Base-by-base conservation (phyloP, 345 rosid genomes). In the Bruguiera sexangula region DNA sequence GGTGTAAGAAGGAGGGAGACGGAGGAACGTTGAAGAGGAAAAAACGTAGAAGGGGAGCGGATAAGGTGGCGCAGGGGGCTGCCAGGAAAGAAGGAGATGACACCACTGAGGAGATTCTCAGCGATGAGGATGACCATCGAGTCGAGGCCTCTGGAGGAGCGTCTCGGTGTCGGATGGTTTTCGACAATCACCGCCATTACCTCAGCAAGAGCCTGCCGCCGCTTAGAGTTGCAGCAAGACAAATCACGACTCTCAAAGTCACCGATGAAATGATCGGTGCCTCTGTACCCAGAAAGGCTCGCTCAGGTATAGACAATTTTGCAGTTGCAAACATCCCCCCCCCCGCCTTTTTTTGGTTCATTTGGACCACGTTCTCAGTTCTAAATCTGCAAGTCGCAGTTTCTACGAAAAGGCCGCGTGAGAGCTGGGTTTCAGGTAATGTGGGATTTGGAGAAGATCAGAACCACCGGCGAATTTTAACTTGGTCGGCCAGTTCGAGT, bases 231-330 rank as follows among this genome's bases (percentile, higher is more conserved):
- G 37, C 37, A 11, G 57, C 15, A 13, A 13, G 52, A 8, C 79
- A 71, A 52, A 10, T 59, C 34, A 55, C 73, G 46, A 36, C 76
- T 37, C 59, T 55, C 43, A 83, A 66, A 70, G 72, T 70, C 36
- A 60, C 79, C 29, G 83, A 83, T 58, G 87, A 82, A 76, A 76
- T 83, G 80, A 83, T 86, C 72, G 84, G 83, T 37, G 85, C 81
- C 51, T 61, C 78, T 34, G 82, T 88, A 21, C 93, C 93, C 10
- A 81, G 90, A 68, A 86, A 86, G 70, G 85, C 90, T 75, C 93
- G 90, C 37, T 86, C 93, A 75, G 88, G 85, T 82, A 65, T 60
- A 9, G 2, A 18, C 63, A 30, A 48, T 6, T 56, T 60, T 15
- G 30, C 26, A 6, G 58, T 20, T 54, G 11, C 22, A 6, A 6